Evolutionary conservation across 2,329 filamentous ascomycete species (phyloP).

Genomic region (Alternaria sp.): DNA sequence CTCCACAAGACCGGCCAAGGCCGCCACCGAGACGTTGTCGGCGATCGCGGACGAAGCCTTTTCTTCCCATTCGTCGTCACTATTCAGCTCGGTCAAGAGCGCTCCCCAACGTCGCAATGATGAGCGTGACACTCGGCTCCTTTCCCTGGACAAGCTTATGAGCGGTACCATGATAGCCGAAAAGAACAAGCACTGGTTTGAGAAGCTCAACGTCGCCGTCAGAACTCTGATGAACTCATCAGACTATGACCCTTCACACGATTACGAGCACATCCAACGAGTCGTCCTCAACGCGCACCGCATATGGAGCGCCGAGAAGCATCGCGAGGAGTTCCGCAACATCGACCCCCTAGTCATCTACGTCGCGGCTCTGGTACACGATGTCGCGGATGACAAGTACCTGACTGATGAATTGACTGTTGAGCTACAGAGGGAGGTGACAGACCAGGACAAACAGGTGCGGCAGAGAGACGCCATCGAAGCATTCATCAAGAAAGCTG

Average conservation of each 20-base stretch:
- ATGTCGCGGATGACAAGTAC: constrained; percentile 85
- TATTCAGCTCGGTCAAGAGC: background rate
- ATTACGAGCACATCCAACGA: constrained; percentile 80
- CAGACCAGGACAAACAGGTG: constrained; percentile 52
- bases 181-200: constrained; percentile 13
- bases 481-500: background rate
- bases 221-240: constrained; percentile 66
- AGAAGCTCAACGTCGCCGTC: constrained; percentile 37
- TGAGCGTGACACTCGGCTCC: background rate
- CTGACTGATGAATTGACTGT: constrained; percentile 17
- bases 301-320: constrained; percentile 62
- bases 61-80: background rate
- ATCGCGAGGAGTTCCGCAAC: constrained; percentile 25
- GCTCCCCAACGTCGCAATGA: background rate
- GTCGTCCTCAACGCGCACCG: constrained; percentile 72
- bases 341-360: constrained; percentile 64
- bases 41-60: background rate
- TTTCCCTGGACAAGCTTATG: constrained; percentile 2
- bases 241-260: constrained; percentile 80
- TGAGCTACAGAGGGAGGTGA: background rate
- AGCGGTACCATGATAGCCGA: background rate
- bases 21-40: background rate
- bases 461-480: constrained; percentile 54
- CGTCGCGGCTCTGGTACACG: constrained; percentile 70
- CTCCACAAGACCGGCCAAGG: background rate